Base-by-base conservation (phyloP, 1,139 yeast species). In the Pichia inconspicua region DNA sequence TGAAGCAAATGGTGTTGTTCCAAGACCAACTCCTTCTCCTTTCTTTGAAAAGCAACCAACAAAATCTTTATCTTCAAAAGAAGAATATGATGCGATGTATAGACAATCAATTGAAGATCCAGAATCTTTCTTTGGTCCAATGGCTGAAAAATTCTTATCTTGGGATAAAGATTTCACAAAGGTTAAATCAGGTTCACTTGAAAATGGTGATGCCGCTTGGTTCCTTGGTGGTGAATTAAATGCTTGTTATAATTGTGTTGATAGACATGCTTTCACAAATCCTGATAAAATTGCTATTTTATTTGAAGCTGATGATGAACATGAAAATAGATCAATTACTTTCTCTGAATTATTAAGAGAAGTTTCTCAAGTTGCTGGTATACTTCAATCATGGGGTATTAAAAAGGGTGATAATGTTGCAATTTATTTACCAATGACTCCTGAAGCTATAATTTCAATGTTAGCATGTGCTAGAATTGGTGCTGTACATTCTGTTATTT, bases 391-490 rank as follows among this genome's bases (percentile, higher is more conserved):
- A 48, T 87, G 95, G 88, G 97, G 97, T 54, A 82, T 92, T 61
- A 69, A 73, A 58, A 87, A 87, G 68, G 97, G 98, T 66, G 98
- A 92, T 66, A 87, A 95, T 41, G 97, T 92, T 52, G 97, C 97
- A 53, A 84, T 92, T 57, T 92, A 92, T 71, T 72, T 92, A 71
- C 98, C 98, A 64, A 92, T 92, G 97, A 89, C 88, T 54, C 88
- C 97, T 48, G 96, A 89, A 69, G 96, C 97, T 46, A 79, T 92
- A 51, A 77, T 92, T 58, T 90, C 98, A 55, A 83, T 92, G 86
- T 76, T 92, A 63, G 97, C 98, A 47, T 86, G 89, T 61, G 90
- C 87, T 44, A 84, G 98, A 72, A 72, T 92, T 56, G 98, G 98
- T 68, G 98, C 98, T 45, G 75, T 89, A 58, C 98, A 92, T 72